phyloP scores from a whole-genome alignment of 257 asterid genomes.

The Solanum rostratum region DNA sequence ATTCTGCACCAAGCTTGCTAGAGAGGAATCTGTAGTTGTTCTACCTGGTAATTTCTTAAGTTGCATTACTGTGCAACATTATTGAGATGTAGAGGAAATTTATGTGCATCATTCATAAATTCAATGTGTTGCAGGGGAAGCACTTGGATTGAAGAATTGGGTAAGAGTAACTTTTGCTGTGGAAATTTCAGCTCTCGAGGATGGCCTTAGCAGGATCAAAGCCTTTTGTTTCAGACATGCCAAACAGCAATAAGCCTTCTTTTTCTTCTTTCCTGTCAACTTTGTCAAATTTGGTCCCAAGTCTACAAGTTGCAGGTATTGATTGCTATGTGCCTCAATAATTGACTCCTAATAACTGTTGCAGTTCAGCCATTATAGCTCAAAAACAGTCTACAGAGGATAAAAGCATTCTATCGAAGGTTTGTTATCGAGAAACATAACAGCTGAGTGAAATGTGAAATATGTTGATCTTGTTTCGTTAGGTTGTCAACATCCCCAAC shows the following conservation, averaged over 20 bases:
- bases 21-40: slow-evolving; percentile 48
- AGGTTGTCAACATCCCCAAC: not conserved
- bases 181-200: slow-evolving; percentile 34
- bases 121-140: slow-evolving; percentile 25
- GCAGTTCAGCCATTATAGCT: not conserved
- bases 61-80: not conserved
- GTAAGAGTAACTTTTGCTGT: slow-evolving; percentile 45
- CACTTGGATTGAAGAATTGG: slow-evolving; percentile 58
- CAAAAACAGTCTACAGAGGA: not conserved
- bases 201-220: slow-evolving; percentile 53
- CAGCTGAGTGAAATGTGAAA: not conserved
- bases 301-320: not conserved
- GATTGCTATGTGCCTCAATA: not conserved
- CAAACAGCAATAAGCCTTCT: slow-evolving; percentile 5
- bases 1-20: slow-evolving; percentile 47
- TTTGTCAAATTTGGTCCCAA: not conserved
- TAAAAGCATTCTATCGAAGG: not conserved
- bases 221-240: slow-evolving; percentile 47
- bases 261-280: not conserved
- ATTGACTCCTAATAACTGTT: not conserved
- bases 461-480: no score
- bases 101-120: not conserved
- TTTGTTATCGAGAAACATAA: not conserved
- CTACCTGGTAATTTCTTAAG: slow-evolving; percentile 40
- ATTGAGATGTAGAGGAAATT: not conserved